Base-by-base conservation (phyloP, 768 basidiomycete species). In the Phaeolepiota aurea region DNA sequence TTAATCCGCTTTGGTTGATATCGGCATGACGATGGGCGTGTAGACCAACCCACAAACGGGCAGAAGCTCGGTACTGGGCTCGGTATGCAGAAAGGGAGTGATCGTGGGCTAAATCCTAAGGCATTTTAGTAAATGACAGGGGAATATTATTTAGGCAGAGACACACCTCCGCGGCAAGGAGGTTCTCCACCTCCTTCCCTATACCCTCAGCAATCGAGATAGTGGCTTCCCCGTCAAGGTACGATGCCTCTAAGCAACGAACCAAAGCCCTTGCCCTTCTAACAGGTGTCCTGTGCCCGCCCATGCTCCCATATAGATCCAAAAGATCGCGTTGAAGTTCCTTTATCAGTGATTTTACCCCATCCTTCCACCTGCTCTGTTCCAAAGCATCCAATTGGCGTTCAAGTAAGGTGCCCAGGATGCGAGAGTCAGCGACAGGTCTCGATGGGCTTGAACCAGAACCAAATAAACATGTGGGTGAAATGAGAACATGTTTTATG, bases 21-120 rank as follows among this genome's bases (percentile, higher is more conserved):
- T 73, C 66, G 5, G 56, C 61, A 3, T 61, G 64, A 11, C 76
- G 72, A 57, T 91, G 87, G 14, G 76, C 71, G 50, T 86, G 79
- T 14, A 92, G 61, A 0, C 81, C 77, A 33, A 77, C 61, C 79
- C 82, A 85, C 18, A 92, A 65, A 50, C 84, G 76, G 0, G 71
- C 64, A 1, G 69, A 58, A 1, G 75, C 68, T 20, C 62, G 33
- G 68, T 81, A 77, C 51, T 84, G 77, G 4, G 48, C 40, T 19
- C 53, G 49, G 38, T 63, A 69, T 10, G 44, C 44, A 2, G 54
- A 52, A 14, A 74, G 53, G 0, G 43, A 50, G 1, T 34, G 37
- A 44, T 74, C 73, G 23, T 57, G 51, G 0, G 57, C 63, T 4
- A 67, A 45, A 22, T 51, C 40, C 71, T 72, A 39, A 38, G 22